Evolutionary conservation across 306 rosid species (phyloP), one percentile per base, ranked within the genome.

Genomic region (Castanea sativa): DNA sequence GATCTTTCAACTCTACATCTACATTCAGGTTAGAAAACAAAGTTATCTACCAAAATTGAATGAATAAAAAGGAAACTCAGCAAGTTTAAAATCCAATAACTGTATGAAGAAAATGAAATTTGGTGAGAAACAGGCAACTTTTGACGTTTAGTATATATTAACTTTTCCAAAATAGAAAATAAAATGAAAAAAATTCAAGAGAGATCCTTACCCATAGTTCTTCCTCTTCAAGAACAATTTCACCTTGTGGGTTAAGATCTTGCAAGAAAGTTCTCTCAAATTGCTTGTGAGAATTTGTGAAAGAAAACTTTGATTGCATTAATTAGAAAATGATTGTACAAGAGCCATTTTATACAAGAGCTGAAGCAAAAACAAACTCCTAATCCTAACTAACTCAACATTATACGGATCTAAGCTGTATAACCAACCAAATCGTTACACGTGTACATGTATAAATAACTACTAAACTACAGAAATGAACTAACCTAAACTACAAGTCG

Each of bases 241-340:
- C 96, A 38, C 99, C 97, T 87, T 95, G 99, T 65, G 97, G 89
- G 77, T 95, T 95, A 87, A 95, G 98, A 87, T 95, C 99, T 90
- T 91, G 97, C 60, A 89, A 93, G 85, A 95, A 81, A 65, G 94
- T 95, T 85, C 98, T 90, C 73, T 73, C 83, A 83, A 86, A 93
- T 33, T 84, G 56, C 68, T 90, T 84, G 80, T 83, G 43, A 25
- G 27, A 25, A 25, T 25, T 1, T 25, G 27, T 25, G 27, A 25
- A 25, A 25, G 27, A 25, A 25, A 25, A 25, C 27, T 25, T 0
- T 25, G 27, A 25, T 25, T 25, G 1, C 27, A 25, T 25, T 25
- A 25, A 25, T 25, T 25, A 25, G 27, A 25, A 25, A 25, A 25
- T 25, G 27, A 25, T 25, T 25, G 27, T 25, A 25, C 27, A 25